phyloP scores from a whole-genome alignment of 1,284 basidiomycete genomes.

The Cutaneotrichosporon cyanovorans region DNA sequence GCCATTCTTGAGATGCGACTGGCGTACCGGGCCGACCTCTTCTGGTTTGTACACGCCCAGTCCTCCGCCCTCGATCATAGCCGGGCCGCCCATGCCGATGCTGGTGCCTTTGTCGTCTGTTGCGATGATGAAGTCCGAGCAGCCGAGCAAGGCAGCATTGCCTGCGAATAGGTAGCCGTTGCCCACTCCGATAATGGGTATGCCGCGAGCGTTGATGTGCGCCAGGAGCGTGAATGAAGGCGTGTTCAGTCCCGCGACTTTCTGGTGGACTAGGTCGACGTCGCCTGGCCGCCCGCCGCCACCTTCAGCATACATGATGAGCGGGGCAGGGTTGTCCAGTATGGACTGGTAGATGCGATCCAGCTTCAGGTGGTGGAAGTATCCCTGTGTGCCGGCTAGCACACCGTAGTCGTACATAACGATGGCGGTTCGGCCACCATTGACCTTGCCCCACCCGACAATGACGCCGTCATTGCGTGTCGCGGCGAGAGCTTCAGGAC shows the following conservation, averaged over 20 bases:
- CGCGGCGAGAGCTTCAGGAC: constrained; percentile 5
- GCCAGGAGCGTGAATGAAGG: constrained; percentile 13
- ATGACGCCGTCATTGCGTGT: constrained; percentile 19
- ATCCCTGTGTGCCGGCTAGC: constrained; percentile 16
- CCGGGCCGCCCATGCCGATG: constrained; percentile 18
- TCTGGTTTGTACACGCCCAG: constrained; percentile 13
- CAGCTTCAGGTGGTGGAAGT: constrained; percentile 18
- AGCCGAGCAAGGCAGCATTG: constrained; percentile 13
- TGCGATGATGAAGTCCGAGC: constrained; percentile 15
- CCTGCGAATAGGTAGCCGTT: constrained; percentile 18
- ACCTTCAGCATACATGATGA: constrained; percentile 17
- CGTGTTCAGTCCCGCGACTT: constrained; percentile 12
- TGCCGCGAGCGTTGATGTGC: constrained; percentile 14
- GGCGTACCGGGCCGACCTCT: constrained; percentile 13
- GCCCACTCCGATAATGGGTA: constrained; percentile 15
- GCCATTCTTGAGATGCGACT: constrained; percentile 14
- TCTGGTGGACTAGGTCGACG: constrained; percentile 11
- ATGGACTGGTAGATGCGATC: constrained; percentile 15
- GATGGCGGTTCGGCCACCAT: constrained; percentile 10
- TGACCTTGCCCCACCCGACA: constrained; percentile 18
- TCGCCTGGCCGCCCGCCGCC: constrained; percentile 17
- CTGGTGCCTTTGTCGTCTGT: constrained; percentile 11
- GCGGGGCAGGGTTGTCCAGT: constrained; percentile 15
- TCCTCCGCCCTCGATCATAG: constrained; percentile 18
- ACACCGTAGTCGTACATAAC: constrained; percentile 19